phyloP scores from a whole-genome alignment of 495 filamentous ascomycete genomes.

The Aspergillus indologenus region DNA sequence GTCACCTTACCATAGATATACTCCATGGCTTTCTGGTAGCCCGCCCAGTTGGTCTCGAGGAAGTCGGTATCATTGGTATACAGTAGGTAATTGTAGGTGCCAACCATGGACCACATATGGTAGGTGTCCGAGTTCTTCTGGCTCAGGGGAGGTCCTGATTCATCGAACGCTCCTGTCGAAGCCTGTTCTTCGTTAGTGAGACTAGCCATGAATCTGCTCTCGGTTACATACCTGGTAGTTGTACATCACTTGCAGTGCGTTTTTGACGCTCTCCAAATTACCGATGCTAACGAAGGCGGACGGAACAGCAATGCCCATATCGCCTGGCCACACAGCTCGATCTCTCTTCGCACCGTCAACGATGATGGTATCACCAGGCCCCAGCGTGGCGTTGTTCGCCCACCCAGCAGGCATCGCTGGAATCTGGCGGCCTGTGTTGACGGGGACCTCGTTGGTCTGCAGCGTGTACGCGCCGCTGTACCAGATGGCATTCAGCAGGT shows the following conservation, averaged over 20 bases:
- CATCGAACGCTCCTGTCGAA: conserved; percentile 48
- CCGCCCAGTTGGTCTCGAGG: conserved; percentile 46
- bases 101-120: conserved; percentile 63
- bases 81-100: conserved; percentile 60
- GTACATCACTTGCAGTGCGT: conserved; percentile 60
- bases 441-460: conserved; percentile 57
- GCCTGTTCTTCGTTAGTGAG: conserved; percentile 13
- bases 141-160: conserved; percentile 57
- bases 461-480: conserved; percentile 63
- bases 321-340: conserved; percentile 57
- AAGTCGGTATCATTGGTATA: conserved; percentile 55
- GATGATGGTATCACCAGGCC: conserved; percentile 50
- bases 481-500: conserved; percentile 61
- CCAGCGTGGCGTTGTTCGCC: conserved; percentile 55
- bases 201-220: background rate
- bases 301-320: conserved; percentile 60
- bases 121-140: conserved; percentile 59
- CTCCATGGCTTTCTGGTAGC: conserved; percentile 51
- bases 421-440: conserved; percentile 51
- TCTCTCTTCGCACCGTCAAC: conserved; percentile 61
- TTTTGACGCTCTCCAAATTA: conserved; percentile 58
- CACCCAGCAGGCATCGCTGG: conserved; percentile 49
- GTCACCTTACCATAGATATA: conserved; percentile 54
- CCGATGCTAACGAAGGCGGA: conserved; percentile 57
- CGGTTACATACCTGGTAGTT: conserved; percentile 44